Conservation (phyloP, 441 rosid species). For the Geranium incanum region DNA sequence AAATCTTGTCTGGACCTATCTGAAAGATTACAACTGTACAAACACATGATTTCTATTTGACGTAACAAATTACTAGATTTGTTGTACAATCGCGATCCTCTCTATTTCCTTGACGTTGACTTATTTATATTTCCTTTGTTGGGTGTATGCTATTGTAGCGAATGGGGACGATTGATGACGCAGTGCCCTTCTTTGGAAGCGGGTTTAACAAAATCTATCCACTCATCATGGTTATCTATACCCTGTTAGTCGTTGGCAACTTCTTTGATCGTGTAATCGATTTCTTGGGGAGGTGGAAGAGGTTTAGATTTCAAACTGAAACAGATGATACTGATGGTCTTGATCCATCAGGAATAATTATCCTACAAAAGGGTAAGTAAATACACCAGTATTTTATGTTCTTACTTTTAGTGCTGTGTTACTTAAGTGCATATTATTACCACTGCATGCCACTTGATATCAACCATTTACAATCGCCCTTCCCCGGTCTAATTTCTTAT, state of each 20-base stretch:
- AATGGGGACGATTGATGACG: constrained; percentile 83
- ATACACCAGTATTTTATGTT: neutral
- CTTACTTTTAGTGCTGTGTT: too few species aligned
- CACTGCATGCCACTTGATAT: too few species aligned
- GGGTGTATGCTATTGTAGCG: constrained; percentile 43
- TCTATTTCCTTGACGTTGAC: too few species aligned
- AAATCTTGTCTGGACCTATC: too few species aligned
- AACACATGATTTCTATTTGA: neutral
- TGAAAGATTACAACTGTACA: too few species aligned
- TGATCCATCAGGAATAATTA: constrained; percentile 84
- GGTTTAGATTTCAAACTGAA: constrained; percentile 73
- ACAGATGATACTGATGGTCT: constrained; percentile 81
- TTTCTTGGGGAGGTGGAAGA: constrained; percentile 95
- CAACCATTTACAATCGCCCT: too few species aligned
- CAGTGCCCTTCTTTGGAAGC: constrained; percentile 73
- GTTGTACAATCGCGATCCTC: neutral
- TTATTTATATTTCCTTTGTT: too few species aligned
- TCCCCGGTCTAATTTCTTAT: neutral
- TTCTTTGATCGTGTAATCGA: constrained; percentile 77
- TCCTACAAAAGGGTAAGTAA: constrained; percentile 82
- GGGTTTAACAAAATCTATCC: constrained; percentile 91
- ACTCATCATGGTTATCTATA: constrained; percentile 90
- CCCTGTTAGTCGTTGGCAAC: constrained; percentile 85
- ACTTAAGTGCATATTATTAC: too few species aligned
- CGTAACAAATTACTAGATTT: neutral